Conservation (phyloP, 768 basidiomycete genomes). For the Mycena epipterygia region DNA sequence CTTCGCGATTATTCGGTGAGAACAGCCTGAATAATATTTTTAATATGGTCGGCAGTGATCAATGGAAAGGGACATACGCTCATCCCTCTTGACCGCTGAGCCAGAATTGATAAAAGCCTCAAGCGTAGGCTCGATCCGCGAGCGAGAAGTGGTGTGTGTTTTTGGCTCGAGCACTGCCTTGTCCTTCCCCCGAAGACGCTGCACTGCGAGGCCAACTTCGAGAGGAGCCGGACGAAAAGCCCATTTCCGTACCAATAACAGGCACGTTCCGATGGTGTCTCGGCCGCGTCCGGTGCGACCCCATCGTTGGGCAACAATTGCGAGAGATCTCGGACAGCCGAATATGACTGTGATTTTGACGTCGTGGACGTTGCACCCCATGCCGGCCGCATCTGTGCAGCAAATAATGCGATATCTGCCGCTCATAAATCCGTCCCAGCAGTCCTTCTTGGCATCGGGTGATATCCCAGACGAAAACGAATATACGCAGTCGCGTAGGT, state of each 20-base stretch:
- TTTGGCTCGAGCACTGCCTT: conserved; percentile 18
- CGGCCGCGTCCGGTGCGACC: conserved; percentile 18
- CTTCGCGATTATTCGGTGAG: conserved; percentile 17
- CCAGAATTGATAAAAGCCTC: conserved; percentile 32
- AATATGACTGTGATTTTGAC: conserved; percentile 39
- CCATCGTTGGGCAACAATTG: conserved; percentile 37
- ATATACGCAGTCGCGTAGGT: conserved; percentile 35
- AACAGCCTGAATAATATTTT: conserved; percentile 11
- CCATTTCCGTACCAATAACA: conserved; percentile 33
- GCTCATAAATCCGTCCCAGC: conserved; percentile 36
- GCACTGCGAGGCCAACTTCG: background rate
- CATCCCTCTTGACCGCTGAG: background rate
- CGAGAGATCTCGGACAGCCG: conserved; percentile 37
- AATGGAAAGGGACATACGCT: background rate
- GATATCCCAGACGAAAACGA: conserved; percentile 37
- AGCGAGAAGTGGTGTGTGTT: conserved; percentile 3
- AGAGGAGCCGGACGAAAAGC: conserved; percentile 22
- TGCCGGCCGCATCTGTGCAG: conserved; percentile 49
- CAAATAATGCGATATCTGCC: conserved; percentile 40
- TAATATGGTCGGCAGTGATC: background rate
- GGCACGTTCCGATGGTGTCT: conserved; percentile 17
- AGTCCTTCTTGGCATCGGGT: conserved; percentile 33
- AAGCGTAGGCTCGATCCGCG: conserved; percentile 11
- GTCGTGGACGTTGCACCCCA: conserved; percentile 48
- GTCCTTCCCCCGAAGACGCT: background rate